Evolutionary conservation across 2,329 filamentous ascomycete genomes (phyloP).

Genomic region (Pyricularia grisea): DNA sequence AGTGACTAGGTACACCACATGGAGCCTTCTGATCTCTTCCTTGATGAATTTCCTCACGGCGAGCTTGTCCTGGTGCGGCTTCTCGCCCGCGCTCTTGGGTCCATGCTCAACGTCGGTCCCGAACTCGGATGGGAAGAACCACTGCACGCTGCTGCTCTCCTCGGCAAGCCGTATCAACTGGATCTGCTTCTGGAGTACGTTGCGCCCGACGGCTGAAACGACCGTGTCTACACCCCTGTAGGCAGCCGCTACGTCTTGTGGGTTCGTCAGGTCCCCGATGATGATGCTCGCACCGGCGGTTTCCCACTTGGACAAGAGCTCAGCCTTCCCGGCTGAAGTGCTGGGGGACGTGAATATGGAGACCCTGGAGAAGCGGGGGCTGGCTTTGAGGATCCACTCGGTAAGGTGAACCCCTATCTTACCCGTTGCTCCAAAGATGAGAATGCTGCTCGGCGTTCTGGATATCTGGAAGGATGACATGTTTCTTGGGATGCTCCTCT

Average conservation of each 20-base stretch:
- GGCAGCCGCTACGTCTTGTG: constrained; percentile 42
- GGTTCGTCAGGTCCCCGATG: constrained; percentile 42
- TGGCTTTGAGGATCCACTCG: constrained; percentile 19
- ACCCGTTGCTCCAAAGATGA: constrained; percentile 22
- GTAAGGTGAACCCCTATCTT: constrained; percentile 19
- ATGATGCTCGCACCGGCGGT: constrained; percentile 42
- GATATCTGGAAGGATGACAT: constrained; percentile 8
- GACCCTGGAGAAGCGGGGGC: constrained; percentile 19
- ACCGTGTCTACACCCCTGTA: constrained; percentile 55
- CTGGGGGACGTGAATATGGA: constrained; percentile 31
- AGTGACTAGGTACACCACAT: constrained; percentile 60
- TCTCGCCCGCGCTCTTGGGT: constrained; percentile 46
- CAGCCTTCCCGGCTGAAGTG: constrained; percentile 38
- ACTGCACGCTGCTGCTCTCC: constrained; percentile 39
- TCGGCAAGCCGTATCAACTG: constrained; percentile 52
- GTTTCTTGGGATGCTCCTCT: not conserved
- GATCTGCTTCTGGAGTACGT: constrained; percentile 51
- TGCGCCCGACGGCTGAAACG: constrained; percentile 54
- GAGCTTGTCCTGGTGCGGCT: constrained; percentile 61
- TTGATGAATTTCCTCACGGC: constrained; percentile 54
- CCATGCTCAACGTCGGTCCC: constrained; percentile 57
- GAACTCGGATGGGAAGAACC: constrained; percentile 62
- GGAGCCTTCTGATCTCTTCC: constrained; percentile 40
- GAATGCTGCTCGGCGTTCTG: constrained; percentile 7
- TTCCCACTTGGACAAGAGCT: constrained; percentile 31